These are phyloP conservation scores for Chaetomium globosum DNA, from an alignment of 2,329 filamentous ascomycete genomes.

Conservation along the genomic window DNA sequence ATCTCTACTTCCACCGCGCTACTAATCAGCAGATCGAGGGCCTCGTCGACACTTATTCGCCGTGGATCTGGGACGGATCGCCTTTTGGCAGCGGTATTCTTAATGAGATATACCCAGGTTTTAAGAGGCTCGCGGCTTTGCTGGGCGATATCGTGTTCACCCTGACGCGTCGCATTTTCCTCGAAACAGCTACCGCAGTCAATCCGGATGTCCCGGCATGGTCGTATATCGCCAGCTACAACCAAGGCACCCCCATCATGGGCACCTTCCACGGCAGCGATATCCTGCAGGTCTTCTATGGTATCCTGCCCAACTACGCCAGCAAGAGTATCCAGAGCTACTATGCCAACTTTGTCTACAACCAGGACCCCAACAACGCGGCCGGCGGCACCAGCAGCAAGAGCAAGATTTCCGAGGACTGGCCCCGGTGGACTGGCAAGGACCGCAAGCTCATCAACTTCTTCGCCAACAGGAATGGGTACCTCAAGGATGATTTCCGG, in stretches of 20 bases:
- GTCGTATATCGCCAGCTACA: slow-evolving; percentile 75
- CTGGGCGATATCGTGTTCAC: slow-evolving; percentile 77
- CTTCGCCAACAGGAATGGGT: slow-evolving; percentile 33
- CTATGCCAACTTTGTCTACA: slow-evolving; percentile 72
- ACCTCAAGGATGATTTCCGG: slow-evolving; percentile 41
- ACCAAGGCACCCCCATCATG: slow-evolving; percentile 69
- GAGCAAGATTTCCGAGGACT: slow-evolving; percentile 46
- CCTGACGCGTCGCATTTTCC: slow-evolving; percentile 66
- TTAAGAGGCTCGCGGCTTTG: slow-evolving; percentile 74
- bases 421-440: slow-evolving; percentile 48
- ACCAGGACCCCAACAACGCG: slow-evolving; percentile 66
- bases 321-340: slow-evolving; percentile 64
- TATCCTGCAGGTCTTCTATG: slow-evolving; percentile 69
- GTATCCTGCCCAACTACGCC: slow-evolving; percentile 64
- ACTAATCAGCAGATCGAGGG: slow-evolving; percentile 53
- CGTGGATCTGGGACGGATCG: slow-evolving; percentile 60
- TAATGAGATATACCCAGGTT: slow-evolving; percentile 76
- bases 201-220: slow-evolving; percentile 65
- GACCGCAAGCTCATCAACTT: slow-evolving; percentile 56
- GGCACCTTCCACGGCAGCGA: slow-evolving; percentile 78
- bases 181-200: slow-evolving; percentile 50
- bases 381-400: slow-evolving; percentile 38
- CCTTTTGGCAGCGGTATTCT: slow-evolving; percentile 69
- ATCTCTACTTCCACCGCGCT: slow-evolving; percentile 63
- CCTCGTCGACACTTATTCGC: slow-evolving; percentile 65